Evolutionary conservation across 331 rosid genomes (phyloP).

Genomic region (Phaseolus coccineus): DNA sequence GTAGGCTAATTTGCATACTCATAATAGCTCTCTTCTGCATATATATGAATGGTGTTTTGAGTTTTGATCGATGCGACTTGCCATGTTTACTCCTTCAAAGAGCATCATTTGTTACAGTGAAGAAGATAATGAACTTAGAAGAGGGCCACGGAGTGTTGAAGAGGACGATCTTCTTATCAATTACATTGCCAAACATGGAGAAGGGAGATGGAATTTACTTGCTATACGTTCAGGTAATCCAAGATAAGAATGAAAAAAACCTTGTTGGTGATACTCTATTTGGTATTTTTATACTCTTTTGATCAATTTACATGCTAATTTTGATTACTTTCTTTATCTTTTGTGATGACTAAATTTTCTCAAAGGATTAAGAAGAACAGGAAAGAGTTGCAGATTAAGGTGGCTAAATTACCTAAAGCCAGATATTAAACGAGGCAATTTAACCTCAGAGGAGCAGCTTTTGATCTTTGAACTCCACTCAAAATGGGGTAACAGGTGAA

Average conservation of each 20-base stretch:
- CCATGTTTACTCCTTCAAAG: constrained; percentile 57
- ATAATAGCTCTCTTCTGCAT: constrained; percentile 30
- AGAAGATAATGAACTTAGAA: constrained; percentile 61
- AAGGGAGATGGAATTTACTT: constrained; percentile 80
- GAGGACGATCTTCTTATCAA: constrained; percentile 69
- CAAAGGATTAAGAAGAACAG: constrained; percentile 70
- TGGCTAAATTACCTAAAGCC: constrained; percentile 77
- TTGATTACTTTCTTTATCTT: background rate
- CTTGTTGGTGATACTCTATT: background rate
- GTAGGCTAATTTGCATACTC: constrained; percentile 36
- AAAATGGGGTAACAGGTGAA: constrained; percentile 76
- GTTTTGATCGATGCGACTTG: background rate
- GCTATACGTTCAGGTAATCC: constrained; percentile 67
- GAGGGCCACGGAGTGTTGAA: constrained; percentile 79
- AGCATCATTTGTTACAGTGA: constrained; percentile 55
- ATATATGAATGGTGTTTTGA: constrained; percentile 24
- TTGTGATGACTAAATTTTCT: constrained; percentile 23
- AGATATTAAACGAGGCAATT: constrained; percentile 75
- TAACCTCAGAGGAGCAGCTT: constrained; percentile 66
- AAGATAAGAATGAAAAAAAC: background rate
- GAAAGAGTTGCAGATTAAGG: constrained; percentile 59
- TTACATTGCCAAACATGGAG: constrained; percentile 62
- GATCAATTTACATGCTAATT: background rate
- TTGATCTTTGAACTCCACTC: constrained; percentile 78
- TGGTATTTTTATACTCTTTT: background rate